phyloP scores from a whole-genome alignment of 2,329 filamentous ascomycete species.

The Fusarium robinianum region DNA sequence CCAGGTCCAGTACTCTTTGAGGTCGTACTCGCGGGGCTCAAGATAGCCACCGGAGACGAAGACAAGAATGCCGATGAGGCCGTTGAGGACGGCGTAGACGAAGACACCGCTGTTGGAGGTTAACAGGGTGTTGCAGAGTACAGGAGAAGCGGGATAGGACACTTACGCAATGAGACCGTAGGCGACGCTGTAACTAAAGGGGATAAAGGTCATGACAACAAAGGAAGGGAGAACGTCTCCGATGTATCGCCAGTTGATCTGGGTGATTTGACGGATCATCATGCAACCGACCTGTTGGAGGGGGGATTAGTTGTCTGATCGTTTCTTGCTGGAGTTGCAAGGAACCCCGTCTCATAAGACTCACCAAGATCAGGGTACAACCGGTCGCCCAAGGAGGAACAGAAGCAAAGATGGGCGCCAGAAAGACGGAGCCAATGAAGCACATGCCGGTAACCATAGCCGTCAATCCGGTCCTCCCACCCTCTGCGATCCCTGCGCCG shows the following conservation, averaged over 20 bases:
- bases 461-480: constrained; percentile 73
- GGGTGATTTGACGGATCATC: constrained; percentile 76
- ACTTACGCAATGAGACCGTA: constrained; percentile 74
- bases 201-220: constrained; percentile 74
- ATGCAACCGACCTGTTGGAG: constrained; percentile 67
- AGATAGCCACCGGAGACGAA: constrained; percentile 48
- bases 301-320: constrained; percentile 10
- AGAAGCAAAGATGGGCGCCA: constrained; percentile 76
- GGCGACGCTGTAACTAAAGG: constrained; percentile 78
- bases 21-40: constrained; percentile 56
- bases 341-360: too few relatives aligned
- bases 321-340: too few relatives aligned
- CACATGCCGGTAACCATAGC: constrained; percentile 70
- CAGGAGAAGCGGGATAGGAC: rapidly evolving
- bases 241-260: constrained; percentile 77
- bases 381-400: constrained; percentile 80
- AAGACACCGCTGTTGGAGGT: constrained; percentile 53
- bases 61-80: constrained; percentile 52
- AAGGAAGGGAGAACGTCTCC: constrained; percentile 78
- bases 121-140: constrained; percentile 1
- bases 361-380: constrained; percentile 69
- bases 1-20: constrained; percentile 62
- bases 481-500: constrained; percentile 75
- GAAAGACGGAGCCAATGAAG: constrained; percentile 74
- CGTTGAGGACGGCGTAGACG: constrained; percentile 56